phyloP scores from a whole-genome alignment of 1,284 basidiomycete genomes.

The Heliocybe sulcata region DNA sequence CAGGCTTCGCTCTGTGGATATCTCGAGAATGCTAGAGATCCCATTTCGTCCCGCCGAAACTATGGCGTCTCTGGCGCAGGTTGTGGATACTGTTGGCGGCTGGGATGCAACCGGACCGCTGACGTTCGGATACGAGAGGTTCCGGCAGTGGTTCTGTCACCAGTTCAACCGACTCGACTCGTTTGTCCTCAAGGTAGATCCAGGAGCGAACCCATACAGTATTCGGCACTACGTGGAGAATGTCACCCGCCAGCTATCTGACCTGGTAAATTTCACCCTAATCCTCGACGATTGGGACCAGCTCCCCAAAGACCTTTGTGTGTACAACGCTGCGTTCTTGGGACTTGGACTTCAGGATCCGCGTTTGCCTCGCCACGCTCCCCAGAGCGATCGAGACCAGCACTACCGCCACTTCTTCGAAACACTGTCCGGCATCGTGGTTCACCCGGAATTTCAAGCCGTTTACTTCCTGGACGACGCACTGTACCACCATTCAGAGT shows the following conservation, averaged over 20 bases:
- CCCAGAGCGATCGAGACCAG: not conserved
- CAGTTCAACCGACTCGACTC: not conserved
- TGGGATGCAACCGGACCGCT: too few relatives aligned
- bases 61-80: not conserved
- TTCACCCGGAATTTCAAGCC: not conserved
- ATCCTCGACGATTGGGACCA: not conserved
- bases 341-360: not conserved
- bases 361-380: not conserved
- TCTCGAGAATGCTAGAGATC: not conserved
- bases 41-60: not conserved
- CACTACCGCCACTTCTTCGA: not conserved
- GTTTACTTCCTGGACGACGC: not conserved
- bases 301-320: not conserved
- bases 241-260: not conserved
- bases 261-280: not conserved
- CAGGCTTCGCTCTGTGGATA: not conserved
- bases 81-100: not conserved
- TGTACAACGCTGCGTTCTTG: not conserved
- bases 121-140: not conserved
- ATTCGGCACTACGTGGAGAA: not conserved
- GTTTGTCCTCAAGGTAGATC: not conserved
- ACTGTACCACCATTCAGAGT: not conserved
- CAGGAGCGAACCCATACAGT: not conserved
- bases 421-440: not conserved
- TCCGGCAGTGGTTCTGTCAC: not conserved